These are phyloP conservation scores for Fragaria iinumae DNA, from an alignment of 306 rosid genomes.

Conservation along the genomic window DNA sequence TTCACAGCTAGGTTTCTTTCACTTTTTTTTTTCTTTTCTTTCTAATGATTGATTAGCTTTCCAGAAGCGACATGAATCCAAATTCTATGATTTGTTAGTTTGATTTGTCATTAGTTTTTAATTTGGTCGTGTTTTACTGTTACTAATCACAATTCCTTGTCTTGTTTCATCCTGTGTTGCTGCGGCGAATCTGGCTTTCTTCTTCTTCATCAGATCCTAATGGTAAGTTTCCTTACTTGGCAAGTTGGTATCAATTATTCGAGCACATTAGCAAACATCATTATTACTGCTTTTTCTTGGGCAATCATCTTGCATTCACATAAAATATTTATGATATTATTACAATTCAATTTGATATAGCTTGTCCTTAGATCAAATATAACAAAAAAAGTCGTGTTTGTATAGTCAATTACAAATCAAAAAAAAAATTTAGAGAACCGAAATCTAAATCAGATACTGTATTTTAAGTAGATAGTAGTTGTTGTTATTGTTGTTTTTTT, in stretches of 20 bases:
- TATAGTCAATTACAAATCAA: no score
- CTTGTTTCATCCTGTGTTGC: neutral
- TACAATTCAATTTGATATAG: no score
- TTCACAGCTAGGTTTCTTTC: neutral
- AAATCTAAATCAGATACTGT: no score
- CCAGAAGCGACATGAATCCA: slow-evolving; percentile 1
- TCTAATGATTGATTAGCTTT: slow-evolving; percentile 8
- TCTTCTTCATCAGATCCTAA: slow-evolving; percentile 74
- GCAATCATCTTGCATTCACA: neutral
- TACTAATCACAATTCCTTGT: slow-evolving; percentile 20
- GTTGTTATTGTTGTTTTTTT: no score
- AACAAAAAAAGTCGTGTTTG: no score
- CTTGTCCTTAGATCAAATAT: no score
- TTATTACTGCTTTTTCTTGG: neutral
- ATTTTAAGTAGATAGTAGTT: no score
- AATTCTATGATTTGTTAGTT: neutral
- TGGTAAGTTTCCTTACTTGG: slow-evolving; percentile 44
- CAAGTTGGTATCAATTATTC: neutral
- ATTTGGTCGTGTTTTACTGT: neutral
- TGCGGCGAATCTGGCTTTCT: slow-evolving; percentile 20
- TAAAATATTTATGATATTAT: no score
- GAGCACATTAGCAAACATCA: neutral
- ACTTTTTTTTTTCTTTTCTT: neutral
- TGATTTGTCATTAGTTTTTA: neutral
- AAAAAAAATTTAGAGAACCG: no score